Percentiles rank a stretch among this genome's conserved stretches.
phyloP scores from a whole-genome alignment of 257 asterid species.

The Ballota nigra region DNA sequence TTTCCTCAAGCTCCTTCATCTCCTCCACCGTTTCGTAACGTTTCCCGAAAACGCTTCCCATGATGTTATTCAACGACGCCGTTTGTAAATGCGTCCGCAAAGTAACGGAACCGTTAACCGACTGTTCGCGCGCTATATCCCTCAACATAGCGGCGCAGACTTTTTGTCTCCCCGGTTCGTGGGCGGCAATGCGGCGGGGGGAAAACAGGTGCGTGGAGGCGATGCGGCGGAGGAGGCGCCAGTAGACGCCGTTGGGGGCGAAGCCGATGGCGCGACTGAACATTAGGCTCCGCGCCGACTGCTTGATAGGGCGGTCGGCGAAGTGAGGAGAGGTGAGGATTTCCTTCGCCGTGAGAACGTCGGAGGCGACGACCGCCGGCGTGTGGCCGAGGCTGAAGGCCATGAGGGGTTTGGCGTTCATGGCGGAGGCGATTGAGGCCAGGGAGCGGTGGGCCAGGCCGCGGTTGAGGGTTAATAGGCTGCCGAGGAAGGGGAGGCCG shows the following conservation, averaged over 20 bases:
- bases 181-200: conserved; percentile 47
- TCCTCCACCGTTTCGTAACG: conserved; percentile 34
- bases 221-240: conserved; percentile 68
- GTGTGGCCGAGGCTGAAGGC: conserved; percentile 72
- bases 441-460: conserved; percentile 60
- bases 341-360: conserved; percentile 48
- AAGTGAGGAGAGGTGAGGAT: conserved; percentile 44
- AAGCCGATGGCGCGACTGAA: conserved; percentile 74
- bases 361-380: conserved; percentile 54
- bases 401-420: conserved; percentile 52
- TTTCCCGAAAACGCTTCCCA: conserved; percentile 62
- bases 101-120: conserved; percentile 12
- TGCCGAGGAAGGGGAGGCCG: conserved; percentile 54
- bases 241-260: conserved; percentile 66
- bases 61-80: conserved; percentile 50
- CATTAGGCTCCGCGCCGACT: conserved; percentile 58
- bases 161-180: conserved; percentile 27
- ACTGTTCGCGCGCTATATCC: conserved; percentile 22
- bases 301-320: conserved; percentile 67
- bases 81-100: conserved; percentile 40
- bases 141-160: conserved; percentile 35
- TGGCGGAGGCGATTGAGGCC: conserved; percentile 30
- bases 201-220: conserved; percentile 63
- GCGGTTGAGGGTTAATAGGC: conserved; percentile 42
- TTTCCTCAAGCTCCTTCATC: conserved; percentile 31